Conservation (phyloP, 495 filamentous ascomycete genomes). For the Penicillium silybi region DNA sequence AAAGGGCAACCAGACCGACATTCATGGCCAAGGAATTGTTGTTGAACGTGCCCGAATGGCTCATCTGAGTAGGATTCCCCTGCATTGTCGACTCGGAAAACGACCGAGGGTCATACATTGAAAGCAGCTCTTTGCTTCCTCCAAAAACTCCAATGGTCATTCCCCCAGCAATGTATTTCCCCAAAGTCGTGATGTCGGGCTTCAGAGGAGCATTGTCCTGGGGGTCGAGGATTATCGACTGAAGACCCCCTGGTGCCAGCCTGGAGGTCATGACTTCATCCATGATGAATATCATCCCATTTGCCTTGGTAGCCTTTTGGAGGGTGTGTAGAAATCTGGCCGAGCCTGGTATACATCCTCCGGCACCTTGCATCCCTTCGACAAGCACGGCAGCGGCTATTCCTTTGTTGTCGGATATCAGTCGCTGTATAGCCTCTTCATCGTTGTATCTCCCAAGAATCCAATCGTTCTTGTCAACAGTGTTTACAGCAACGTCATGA, state of each 20-base stretch:
- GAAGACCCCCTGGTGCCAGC: constrained; percentile 45
- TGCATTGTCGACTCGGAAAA: background rate
- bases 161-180: constrained; percentile 63
- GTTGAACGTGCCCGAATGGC: constrained; percentile 65
- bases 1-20: constrained; percentile 33
- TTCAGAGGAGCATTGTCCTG: constrained; percentile 29
- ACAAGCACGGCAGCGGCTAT: constrained; percentile 53
- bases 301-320: constrained; percentile 26
- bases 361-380: constrained; percentile 56
- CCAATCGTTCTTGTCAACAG: constrained; percentile 38
- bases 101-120: constrained; percentile 36
- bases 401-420: constrained; percentile 14
- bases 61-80: background rate
- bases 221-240: constrained; percentile 6
- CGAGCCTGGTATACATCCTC: constrained; percentile 45
- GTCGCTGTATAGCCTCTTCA: constrained; percentile 1
- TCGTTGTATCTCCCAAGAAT: constrained; percentile 49
- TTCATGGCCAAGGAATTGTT: constrained; percentile 61
- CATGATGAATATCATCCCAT: constrained; percentile 52
- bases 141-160: constrained; percentile 62
- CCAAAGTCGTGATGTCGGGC: constrained; percentile 58
- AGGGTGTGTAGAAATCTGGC: constrained; percentile 43
- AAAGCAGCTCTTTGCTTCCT: constrained; percentile 49
- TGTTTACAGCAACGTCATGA: constrained; percentile 7
- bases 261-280: constrained; percentile 66